Evolutionary conservation across 202 grass and related monocot genomes (phyloP).

Genomic region (Schoenoplectus tabernaemontani): DNA sequence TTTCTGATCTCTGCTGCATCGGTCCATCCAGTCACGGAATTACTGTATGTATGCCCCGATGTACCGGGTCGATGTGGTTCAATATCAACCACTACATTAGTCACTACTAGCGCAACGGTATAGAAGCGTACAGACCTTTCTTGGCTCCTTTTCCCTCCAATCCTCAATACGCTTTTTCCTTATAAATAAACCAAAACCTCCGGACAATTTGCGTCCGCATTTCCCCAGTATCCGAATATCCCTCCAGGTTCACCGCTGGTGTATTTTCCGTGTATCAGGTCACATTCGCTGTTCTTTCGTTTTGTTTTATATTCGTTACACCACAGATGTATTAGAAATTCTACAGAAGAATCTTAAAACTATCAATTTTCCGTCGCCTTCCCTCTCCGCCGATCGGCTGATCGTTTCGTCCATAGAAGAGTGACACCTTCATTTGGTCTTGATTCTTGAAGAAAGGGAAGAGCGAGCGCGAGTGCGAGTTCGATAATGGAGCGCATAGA

Average conservation of each 20-base stretch:
- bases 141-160: not conserved
- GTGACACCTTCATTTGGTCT: not conserved
- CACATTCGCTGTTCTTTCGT: too few species aligned
- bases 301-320: not conserved
- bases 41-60: not conserved
- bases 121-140: not conserved
- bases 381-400: not conserved
- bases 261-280: not conserved
- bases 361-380: not conserved
- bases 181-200: not conserved
- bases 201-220: not conserved
- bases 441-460: not conserved
- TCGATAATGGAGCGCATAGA: conserved; percentile 31
- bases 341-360: not conserved
- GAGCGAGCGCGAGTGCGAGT: conserved; percentile 15
- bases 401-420: not conserved
- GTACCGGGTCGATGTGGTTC: not conserved
- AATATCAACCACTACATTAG: not conserved
- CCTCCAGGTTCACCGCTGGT: not conserved
- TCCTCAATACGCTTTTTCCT: not conserved
- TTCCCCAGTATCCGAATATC: not conserved
- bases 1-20: not conserved
- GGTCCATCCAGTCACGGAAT: not conserved
- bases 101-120: not conserved
- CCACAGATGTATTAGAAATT: too few species aligned